phyloP scores from a whole-genome alignment of 305 asterid genomes.

The Ajuga reptans region DNA sequence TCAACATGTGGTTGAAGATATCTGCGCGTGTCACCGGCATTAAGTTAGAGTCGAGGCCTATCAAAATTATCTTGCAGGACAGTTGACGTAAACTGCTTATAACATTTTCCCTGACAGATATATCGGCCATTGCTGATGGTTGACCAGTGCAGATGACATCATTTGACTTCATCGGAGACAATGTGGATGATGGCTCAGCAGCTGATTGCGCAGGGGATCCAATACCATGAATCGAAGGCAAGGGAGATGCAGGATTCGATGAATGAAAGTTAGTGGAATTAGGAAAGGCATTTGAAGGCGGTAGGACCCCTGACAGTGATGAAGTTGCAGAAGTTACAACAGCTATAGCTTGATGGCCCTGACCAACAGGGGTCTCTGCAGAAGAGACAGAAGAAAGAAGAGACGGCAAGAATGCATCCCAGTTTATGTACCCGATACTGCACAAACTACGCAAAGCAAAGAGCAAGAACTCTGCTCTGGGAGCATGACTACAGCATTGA shows the following conservation, averaged over 20 bases:
- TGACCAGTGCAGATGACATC: constrained; percentile 49
- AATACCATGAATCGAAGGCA: constrained; percentile 70
- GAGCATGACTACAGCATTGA: constrained; percentile 86
- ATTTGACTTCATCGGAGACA: constrained; percentile 68
- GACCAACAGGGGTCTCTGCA: constrained; percentile 66
- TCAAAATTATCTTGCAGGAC: constrained; percentile 82
- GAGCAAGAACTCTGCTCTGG: constrained; percentile 91
- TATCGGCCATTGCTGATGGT: constrained; percentile 42
- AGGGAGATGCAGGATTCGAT: constrained; percentile 80
- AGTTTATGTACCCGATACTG: constrained; percentile 62
- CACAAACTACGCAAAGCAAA: constrained; percentile 76
- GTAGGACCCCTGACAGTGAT: constrained; percentile 63
- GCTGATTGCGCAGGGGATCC: constrained; percentile 83
- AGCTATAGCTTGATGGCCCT: constrained; percentile 50
- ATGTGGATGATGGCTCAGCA: constrained; percentile 64
- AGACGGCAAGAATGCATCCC: constrained; percentile 89
- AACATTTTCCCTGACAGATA: constrained; percentile 53
- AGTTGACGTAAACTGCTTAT: constrained; percentile 75
- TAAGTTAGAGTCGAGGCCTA: constrained; percentile 62
- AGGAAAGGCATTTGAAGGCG: constrained; percentile 43
- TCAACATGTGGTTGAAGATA: constrained; percentile 67
- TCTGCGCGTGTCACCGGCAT: constrained; percentile 79
- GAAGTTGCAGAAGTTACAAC: constrained; percentile 51
- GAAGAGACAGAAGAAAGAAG: constrained; percentile 85
- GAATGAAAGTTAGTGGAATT: constrained; percentile 57